Conservation (phyloP, 495 filamentous ascomycete species). For the Bathelium albidoporum region DNA sequence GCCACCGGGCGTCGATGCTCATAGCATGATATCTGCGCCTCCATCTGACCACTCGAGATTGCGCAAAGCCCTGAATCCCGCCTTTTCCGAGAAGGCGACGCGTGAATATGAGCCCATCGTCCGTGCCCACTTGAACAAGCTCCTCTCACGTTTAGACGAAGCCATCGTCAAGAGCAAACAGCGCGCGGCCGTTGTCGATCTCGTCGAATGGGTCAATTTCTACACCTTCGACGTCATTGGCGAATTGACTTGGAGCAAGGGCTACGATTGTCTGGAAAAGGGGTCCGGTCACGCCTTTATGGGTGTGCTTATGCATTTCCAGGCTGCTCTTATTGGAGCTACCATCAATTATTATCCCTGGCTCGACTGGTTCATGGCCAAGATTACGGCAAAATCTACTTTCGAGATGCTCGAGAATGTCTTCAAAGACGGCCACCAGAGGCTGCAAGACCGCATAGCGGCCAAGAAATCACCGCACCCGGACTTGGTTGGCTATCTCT, state of each 20-base stretch:
- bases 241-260: conserved; percentile 22
- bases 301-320: conserved; percentile 13
- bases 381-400: conserved; percentile 17
- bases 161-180: background rate
- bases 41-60: conserved; percentile 24
- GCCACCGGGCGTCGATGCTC: background rate
- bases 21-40: conserved; percentile 9
- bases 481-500: background rate
- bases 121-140: conserved; percentile 13
- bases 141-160: conserved; percentile 2
- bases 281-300: conserved; percentile 18
- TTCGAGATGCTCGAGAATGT: conserved; percentile 11
- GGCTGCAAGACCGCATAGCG: conserved; percentile 15
- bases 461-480: background rate
- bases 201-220: conserved; percentile 23
- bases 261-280: conserved; percentile 23
- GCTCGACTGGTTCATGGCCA: conserved; percentile 16
- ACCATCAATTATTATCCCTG: conserved; percentile 5
- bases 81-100: conserved; percentile 23
- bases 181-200: conserved; percentile 12
- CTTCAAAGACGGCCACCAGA: conserved; percentile 16
- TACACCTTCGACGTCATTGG: conserved; percentile 26
- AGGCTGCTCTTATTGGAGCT: background rate
- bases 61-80: conserved; percentile 18
- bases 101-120: conserved; percentile 18